Conservation (phyloP, 2,329 filamentous ascomycete species). For the Helminthosporium solani region DNA sequence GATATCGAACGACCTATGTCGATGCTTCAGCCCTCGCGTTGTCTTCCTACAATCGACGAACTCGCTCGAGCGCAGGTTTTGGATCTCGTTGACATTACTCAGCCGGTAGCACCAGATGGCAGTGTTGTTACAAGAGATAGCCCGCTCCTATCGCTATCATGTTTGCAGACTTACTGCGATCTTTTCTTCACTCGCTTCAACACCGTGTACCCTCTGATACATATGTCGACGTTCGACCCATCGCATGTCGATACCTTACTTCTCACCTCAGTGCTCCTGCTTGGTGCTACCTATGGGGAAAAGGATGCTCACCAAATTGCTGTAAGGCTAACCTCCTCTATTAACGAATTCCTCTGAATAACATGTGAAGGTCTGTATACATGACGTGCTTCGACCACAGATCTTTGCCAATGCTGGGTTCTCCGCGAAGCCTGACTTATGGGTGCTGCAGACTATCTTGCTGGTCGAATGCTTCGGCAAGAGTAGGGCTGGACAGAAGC, state of each 20-base stretch:
- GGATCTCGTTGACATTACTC: conserved; percentile 53
- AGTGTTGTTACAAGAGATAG: conserved; percentile 51
- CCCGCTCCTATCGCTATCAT: conserved; percentile 52
- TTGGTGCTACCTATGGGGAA: conserved; percentile 63
- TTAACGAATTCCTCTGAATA: not conserved
- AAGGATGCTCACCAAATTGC: conserved; percentile 61
- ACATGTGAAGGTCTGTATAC: conserved; percentile 53
- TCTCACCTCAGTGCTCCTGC: conserved; percentile 56
- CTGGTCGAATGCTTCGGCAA: conserved; percentile 67
- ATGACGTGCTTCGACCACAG: conserved; percentile 59
- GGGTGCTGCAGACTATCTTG: conserved; percentile 62
- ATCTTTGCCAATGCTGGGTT: conserved; percentile 62
- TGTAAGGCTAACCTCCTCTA: conserved; percentile 29
- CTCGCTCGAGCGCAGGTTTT: conserved; percentile 47
- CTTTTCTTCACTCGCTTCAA: conserved; percentile 64
- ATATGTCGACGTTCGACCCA: conserved; percentile 59
- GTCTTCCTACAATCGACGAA: conserved; percentile 44
- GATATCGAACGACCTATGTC: conserved; percentile 39
- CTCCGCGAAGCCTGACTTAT: conserved; percentile 59
- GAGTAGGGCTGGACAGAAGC: conserved; percentile 61
- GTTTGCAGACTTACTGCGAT: conserved; percentile 58
- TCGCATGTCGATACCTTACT: conserved; percentile 53
- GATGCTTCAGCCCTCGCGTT: conserved; percentile 34
- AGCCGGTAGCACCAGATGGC: conserved; percentile 52
- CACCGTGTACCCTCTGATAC: conserved; percentile 60